Percentiles rank a stretch among this genome's conserved stretches.
These are phyloP conservation scores for Xanthoparmelia taractica DNA, from an alignment of 495 filamentous ascomycete genomes.

Conservation along the genomic window DNA sequence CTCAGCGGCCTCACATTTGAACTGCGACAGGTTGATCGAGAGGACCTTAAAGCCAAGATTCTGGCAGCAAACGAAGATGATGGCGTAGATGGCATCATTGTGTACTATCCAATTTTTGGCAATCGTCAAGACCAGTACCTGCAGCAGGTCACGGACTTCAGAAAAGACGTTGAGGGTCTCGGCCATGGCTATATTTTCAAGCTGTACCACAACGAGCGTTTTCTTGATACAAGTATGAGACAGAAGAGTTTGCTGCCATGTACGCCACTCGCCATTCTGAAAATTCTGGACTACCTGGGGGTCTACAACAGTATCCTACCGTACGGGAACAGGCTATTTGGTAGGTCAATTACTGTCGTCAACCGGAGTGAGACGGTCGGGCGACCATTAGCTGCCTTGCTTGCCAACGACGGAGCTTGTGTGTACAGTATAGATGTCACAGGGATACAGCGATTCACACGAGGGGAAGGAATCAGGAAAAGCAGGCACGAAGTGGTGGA, in stretches of 20 bases:
- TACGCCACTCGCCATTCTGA: constrained; percentile 90
- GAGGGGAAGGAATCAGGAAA: constrained; percentile 76
- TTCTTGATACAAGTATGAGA: constrained; percentile 68
- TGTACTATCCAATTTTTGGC: constrained; percentile 97
- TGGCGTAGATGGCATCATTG: constrained; percentile 82
- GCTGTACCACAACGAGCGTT: constrained; percentile 98
- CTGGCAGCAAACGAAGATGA: constrained; percentile 72
- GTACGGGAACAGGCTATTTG: constrained; percentile 86
- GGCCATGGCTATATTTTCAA: constrained; percentile 93
- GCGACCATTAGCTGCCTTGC: constrained; percentile 81
- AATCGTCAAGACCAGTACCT: constrained; percentile 83
- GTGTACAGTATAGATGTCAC: constrained; percentile 93
- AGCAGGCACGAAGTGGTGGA: constrained; percentile 76
- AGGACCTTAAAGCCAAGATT: constrained; percentile 79
- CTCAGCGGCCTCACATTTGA: constrained; percentile 80
- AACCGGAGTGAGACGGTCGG: constrained; percentile 95
- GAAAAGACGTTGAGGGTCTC: constrained; percentile 93
- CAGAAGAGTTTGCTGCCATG: constrained; percentile 92
- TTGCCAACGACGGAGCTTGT: constrained; percentile 91
- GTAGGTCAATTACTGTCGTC: constrained; percentile 86
- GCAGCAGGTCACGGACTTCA: constrained; percentile 82
- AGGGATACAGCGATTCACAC: constrained; percentile 84
- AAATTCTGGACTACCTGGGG: constrained; percentile 88
- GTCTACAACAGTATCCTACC: constrained; percentile 96
- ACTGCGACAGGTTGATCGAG: constrained; percentile 72